phyloP scores from a whole-genome alignment of 768 basidiomycete genomes.

The Lactarius sp. region DNA sequence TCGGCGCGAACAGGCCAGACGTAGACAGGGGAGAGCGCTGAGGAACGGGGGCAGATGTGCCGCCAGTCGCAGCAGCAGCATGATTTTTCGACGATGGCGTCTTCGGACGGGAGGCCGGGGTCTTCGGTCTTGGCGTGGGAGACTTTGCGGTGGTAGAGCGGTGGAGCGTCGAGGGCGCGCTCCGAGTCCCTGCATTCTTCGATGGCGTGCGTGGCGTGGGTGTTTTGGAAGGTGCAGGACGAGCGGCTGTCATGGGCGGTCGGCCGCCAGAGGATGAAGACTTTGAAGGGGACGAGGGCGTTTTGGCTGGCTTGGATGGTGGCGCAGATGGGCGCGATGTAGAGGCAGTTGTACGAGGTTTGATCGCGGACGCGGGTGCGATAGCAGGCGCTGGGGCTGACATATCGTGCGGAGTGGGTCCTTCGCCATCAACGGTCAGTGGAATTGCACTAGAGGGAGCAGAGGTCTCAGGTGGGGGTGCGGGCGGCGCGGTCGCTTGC shows the following conservation, averaged over 20 bases:
- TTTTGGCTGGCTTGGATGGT: constrained; percentile 8
- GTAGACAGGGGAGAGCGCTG: constrained; percentile 34
- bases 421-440: not conserved
- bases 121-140: constrained; percentile 35
- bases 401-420: not conserved
- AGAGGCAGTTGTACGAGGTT: constrained; percentile 17
- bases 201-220: constrained; percentile 25
- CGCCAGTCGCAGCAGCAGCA: not conserved
- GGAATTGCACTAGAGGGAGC: not conserved
- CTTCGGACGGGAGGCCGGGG: constrained; percentile 29
- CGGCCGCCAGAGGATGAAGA: constrained; percentile 27
- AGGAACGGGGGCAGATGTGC: not conserved
- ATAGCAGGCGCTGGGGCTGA: constrained; percentile 21
- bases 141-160: constrained; percentile 27
- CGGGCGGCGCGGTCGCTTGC: not conserved
- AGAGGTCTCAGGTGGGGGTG: not conserved
- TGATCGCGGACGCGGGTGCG: constrained; percentile 9
- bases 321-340: constrained; percentile 5
- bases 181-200: constrained; percentile 24
- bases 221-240: constrained; percentile 22
- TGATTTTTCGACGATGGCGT: constrained; percentile 28
- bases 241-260: constrained; percentile 22
- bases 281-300: constrained; percentile 27
- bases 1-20: constrained; percentile 71
- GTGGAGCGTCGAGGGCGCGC: constrained; percentile 23